phyloP scores from a whole-genome alignment of 2,329 filamentous ascomycete genomes.

The Ophiostoma perfectum region DNA sequence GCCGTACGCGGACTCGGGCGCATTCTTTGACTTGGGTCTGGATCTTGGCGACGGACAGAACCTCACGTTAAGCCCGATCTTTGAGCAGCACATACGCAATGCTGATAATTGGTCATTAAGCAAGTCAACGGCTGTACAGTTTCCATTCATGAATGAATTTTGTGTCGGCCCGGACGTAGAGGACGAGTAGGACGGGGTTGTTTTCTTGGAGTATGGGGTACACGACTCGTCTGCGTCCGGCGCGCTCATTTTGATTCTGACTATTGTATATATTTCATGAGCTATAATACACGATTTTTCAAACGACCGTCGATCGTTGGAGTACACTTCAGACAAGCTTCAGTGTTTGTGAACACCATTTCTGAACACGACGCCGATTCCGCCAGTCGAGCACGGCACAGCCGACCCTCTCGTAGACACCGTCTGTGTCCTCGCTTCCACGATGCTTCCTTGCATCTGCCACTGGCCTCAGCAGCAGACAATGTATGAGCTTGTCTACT shows the following conservation, averaged over 20 bases:
- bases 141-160: conserved; percentile 13
- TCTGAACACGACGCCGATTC: no score
- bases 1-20: conserved; percentile 23
- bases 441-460: no score
- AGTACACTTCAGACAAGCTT: no score
- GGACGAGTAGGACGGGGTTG: background rate
- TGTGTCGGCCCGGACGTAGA: background rate
- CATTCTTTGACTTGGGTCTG: conserved; percentile 16
- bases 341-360: no score
- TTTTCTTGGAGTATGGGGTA: background rate
- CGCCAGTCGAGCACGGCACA: no score
- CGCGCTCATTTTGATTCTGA: background rate
- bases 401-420: no score
- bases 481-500: no score
- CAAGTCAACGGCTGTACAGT: background rate
- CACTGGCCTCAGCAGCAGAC: no score
- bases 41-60: conserved; percentile 20
- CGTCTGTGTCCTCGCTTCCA: no score
- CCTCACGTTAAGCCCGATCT: conserved; percentile 20
- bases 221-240: background rate
- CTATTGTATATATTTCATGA: background rate
- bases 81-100: conserved; percentile 22
- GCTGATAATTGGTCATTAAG: conserved; percentile 20
- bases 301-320: background rate
- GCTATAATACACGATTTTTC: background rate